These are phyloP conservation scores for Colletotrichum liaoningense DNA, from an alignment of 2,329 filamentous ascomycete genomes.

Conservation along the genomic window DNA sequence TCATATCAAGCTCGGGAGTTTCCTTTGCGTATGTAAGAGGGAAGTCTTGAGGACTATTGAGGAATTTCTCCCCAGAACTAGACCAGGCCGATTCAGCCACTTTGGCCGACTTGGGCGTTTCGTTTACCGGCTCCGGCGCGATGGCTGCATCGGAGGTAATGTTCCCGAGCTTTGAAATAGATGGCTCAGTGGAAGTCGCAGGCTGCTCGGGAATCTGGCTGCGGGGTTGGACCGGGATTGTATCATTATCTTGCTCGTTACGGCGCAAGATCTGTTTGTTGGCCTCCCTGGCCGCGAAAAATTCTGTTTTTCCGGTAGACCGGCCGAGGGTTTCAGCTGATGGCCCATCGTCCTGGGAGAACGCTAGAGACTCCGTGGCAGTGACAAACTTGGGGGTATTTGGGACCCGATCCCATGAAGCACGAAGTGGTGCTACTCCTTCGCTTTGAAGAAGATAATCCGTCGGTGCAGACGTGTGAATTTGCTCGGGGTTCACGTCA, in stretches of 20 bases:
- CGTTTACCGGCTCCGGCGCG: not conserved
- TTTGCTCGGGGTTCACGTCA: not conserved
- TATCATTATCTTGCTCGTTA: not conserved
- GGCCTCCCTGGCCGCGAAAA: constrained; percentile 50
- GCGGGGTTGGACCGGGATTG: not conserved
- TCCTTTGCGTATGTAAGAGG: not conserved
- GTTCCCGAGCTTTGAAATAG: not conserved
- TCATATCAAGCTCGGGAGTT: constrained; percentile 34
- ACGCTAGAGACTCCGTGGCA: not conserved
- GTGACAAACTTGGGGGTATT: not conserved
- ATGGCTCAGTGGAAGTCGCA: not conserved
- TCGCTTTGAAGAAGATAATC: not conserved
- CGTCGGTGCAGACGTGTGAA: not conserved
- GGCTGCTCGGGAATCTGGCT: not conserved
- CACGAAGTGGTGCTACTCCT: not conserved
- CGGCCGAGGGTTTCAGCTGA: constrained; percentile 45
- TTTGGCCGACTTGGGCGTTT: constrained; percentile 15
- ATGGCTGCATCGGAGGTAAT: not conserved
- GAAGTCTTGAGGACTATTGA: constrained; percentile 19
- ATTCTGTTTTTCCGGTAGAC: no score
- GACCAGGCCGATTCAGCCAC: constrained; percentile 26
- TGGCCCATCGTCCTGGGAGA: not conserved
- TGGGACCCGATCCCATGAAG: not conserved
- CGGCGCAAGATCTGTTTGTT: constrained; percentile 42
- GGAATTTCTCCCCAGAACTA: constrained; percentile 27